Percentiles rank a stretch among this genome's conserved stretches.
Conservation (phyloP, 305 asterid species). For the Salvia sclarea region DNA sequence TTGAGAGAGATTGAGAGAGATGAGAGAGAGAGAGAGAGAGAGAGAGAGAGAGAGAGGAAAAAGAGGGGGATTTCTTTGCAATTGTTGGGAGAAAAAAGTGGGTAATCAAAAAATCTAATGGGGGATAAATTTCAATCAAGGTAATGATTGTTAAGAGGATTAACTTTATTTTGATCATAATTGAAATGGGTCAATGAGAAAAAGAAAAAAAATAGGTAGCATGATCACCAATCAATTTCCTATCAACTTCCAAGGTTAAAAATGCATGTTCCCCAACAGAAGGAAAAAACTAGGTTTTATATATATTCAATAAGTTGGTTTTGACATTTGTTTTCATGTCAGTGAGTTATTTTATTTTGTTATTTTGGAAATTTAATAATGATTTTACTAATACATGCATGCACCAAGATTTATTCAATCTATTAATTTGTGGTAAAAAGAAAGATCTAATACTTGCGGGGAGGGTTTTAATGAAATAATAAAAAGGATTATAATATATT, state of each 20-base stretch:
- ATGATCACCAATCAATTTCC: slow-evolving; percentile 28
- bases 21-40: neutral
- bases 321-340: neutral
- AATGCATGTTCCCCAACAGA: slow-evolving; percentile 38
- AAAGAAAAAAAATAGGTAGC: neutral
- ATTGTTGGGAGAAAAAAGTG: slow-evolving; percentile 27
- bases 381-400: neutral
- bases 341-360: too few species aligned
- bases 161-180: slow-evolving; percentile 46
- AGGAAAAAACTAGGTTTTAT: slow-evolving; percentile 27
- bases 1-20: slow-evolving; percentile 1
- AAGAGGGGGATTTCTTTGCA: slow-evolving; percentile 27
- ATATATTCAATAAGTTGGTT: slow-evolving; percentile 9
- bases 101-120: slow-evolving; percentile 36
- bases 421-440: neutral
- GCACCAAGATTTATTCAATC: neutral
- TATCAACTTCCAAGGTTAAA: slow-evolving; percentile 48
- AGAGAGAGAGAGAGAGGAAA: neutral
- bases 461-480: neutral
- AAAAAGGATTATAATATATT: too few species aligned
- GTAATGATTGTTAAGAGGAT: slow-evolving; percentile 51
- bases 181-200: slow-evolving; percentile 30
- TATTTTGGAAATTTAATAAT: neutral
- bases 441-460: neutral
- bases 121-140: slow-evolving; percentile 50